Base-by-base conservation (phyloP, 495 filamentous ascomycete genomes). In the Endocarpon pusillum region DNA sequence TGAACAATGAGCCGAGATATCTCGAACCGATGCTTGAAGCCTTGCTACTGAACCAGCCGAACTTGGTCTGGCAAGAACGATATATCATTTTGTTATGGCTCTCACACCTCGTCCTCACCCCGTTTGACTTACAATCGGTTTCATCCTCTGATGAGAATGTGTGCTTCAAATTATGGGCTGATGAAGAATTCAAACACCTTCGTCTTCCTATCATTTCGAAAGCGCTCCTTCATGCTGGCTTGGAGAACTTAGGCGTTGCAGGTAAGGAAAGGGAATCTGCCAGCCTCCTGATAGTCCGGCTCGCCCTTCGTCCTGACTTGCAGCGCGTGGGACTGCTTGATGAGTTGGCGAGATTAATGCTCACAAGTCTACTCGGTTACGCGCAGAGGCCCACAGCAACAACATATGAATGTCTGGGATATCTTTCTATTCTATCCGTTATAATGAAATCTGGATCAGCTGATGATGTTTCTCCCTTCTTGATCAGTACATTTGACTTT, bases 31-130 rank as follows among this genome's bases (percentile, higher is more conserved):
- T 94, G 46, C 61, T 92, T 3, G 58, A 67, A 1, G 75, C 75
- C 18, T 73, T 87, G 33, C 62, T 73, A 52, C 28, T 65, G 62
- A 47, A 20, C 4, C 36, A 10, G 8, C 31, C 3, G 42, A 48
- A 1, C 12, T 31, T 14, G 38, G 42, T 0, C 5, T 99, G 89
- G 89, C 73, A 94, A 51, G 82, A 93, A 53, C 67, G 78, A 18
- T 94, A 92, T 44, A 60, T 94, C 19, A 74, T 85, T 37, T 57
- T 99, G 7, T 64, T 94, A 21, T 99, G 89, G 89, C 64, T 99
- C 4, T 86, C 81, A 2, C 91, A 96, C 54, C 59, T 96, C 2
- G 64, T 92, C 44, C 69, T 94, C n/a, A 80, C 81, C 9, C 89
- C 89, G 0, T 96, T 96, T 53, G 87, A 94, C 43, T 61, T 99